A percentile compares a stretch with the other conserved stretches of the same genome.
These are phyloP conservation scores for Lactarius tabidus DNA, from an alignment of 768 basidiomycete species.

Conservation along the genomic window DNA sequence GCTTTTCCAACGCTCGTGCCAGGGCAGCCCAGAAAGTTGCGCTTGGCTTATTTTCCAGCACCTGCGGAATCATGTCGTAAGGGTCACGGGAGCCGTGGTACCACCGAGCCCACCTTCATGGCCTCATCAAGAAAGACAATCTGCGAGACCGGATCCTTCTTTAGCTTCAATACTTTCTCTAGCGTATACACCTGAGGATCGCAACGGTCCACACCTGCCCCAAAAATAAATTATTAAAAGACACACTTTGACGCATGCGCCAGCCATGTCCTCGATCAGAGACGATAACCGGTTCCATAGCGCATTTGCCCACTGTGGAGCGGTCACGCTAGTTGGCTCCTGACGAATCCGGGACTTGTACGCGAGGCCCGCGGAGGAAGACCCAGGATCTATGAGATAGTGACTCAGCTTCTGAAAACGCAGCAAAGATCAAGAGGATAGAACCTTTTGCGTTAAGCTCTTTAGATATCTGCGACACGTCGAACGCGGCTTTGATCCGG, in stretches of 20 bases:
- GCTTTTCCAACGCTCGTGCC: conserved; percentile 74
- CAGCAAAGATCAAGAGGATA: not conserved
- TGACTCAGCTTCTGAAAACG: conserved; percentile 24
- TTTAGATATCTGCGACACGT: conserved; percentile 80
- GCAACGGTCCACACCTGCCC: not conserved
- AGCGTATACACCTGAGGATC: conserved; percentile 77
- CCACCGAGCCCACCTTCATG: conserved; percentile 66
- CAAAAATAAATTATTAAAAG: too few relatives aligned
- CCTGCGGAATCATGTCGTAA: conserved; percentile 37
- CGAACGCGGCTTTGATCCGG: conserved; percentile 79
- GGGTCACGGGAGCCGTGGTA: not conserved
- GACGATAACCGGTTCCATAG: conserved; percentile 79
- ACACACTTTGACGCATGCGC: conserved; percentile 82
- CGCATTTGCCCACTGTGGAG: conserved; percentile 79
- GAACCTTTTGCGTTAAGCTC: conserved; percentile 79
- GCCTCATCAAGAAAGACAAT: conserved; percentile 86
- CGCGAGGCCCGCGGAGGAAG: conserved; percentile 37
- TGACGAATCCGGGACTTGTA: conserved; percentile 86
- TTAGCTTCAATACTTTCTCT: conserved; percentile 88
- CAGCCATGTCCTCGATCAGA: conserved; percentile 85
- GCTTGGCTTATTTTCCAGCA: conserved; percentile 88
- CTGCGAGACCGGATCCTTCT: conserved; percentile 77
- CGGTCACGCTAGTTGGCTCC: conserved; percentile 85
- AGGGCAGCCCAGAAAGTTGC: conserved; percentile 87
- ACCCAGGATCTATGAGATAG: conserved; percentile 28